Base-by-base conservation (phyloP, 257 asterid genomes). In the Craterostigma plantagineum region DNA sequence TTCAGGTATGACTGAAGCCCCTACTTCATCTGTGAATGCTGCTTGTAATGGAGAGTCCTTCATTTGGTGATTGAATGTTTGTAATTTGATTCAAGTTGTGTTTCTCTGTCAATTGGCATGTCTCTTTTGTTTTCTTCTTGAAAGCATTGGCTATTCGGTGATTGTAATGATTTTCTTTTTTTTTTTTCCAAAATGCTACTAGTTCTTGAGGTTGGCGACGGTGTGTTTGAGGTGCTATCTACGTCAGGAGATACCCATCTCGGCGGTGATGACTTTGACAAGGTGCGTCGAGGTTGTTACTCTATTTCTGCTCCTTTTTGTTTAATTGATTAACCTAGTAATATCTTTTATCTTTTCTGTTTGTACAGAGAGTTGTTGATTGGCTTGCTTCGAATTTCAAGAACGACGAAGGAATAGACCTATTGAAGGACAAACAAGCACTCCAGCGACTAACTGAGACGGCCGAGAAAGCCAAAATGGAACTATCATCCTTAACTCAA, bases 401-500 rank as follows among this genome's bases (percentile, higher is more conserved):
- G 80, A 82, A 42, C 50, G 66, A 82, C 52, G 98, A 87, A 56
- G 98, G 98, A 9, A 69, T 87, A 44, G 92, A 79, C 63, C 75
- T 87, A 16, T 64, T 87, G 66, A 87, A 87, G 71, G 98, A 87
- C 75, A 87, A 87, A 53, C 98, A 87, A 68, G 98, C 98, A 52
- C 95, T 87, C 56, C 98, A 87, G 51, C 95, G 97, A 18, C 68
- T 86, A 46, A 86, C 97, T 10, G 97, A 86, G 72, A 78, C 95
- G 27, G 95, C 98, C 6, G 98, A 87, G 73, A 87, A 87, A 61
- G 95, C 98, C 48, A 87, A 87, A 67, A 81, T 87, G 93, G 98
- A 87, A 57, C 77, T 87, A 34, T 87, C 98, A 13, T 73, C 98
- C 38, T 60, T 87, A 69, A 73, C 85, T 2, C 98, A 87, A 59